Conservation (phyloP, 208 protist genomes). For the Leishmania major region DNA sequence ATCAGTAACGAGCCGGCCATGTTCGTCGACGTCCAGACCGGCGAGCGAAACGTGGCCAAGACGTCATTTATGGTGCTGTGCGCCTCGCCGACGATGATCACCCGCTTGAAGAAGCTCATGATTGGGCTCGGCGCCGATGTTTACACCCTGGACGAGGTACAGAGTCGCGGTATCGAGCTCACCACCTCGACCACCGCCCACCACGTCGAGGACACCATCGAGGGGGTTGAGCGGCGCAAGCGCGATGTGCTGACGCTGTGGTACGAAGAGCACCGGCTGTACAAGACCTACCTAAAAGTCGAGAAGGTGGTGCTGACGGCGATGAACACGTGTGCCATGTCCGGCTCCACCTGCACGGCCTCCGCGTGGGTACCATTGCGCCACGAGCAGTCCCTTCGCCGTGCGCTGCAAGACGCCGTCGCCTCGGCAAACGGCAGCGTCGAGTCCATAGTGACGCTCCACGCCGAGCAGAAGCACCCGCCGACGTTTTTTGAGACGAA, state of each 20-base stretch:
- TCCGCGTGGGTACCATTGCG: slow-evolving; percentile 90
- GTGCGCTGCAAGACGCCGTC: slow-evolving; percentile 54
- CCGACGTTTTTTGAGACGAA: slow-evolving; percentile 98
- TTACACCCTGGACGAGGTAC: slow-evolving; percentile 63
- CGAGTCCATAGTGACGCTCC: slow-evolving; percentile 83
- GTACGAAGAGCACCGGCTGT: slow-evolving; percentile 47
- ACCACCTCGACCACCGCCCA: slow-evolving; percentile 4
- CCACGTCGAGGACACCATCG: slow-evolving; percentile 30
- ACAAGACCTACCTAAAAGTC: slow-evolving; percentile 50
- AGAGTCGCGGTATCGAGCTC: slow-evolving; percentile 14
- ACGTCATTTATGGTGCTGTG: slow-evolving; percentile 97
- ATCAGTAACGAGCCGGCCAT: slow-evolving; percentile 85
- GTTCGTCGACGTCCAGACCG: slow-evolving; percentile 87
- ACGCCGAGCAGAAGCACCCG: slow-evolving; percentile 79
- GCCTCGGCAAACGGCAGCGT: slow-evolving; percentile 67
- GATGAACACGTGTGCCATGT: slow-evolving; percentile 95
- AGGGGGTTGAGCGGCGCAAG: slow-evolving; percentile 39
- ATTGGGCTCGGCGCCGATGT: slow-evolving; percentile 94
- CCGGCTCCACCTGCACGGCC: slow-evolving; percentile 87
- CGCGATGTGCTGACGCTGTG: slow-evolving; percentile 42
- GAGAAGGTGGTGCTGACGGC: slow-evolving; percentile 53
- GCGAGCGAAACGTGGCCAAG: slow-evolving; percentile 87
- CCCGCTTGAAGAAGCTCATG: slow-evolving; percentile 96
- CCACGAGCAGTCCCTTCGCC: slow-evolving; percentile 54
- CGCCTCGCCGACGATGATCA: slow-evolving; percentile 86